Base-by-base conservation (phyloP, 495 filamentous ascomycete species). In the Penicillium crystallinum region DNA sequence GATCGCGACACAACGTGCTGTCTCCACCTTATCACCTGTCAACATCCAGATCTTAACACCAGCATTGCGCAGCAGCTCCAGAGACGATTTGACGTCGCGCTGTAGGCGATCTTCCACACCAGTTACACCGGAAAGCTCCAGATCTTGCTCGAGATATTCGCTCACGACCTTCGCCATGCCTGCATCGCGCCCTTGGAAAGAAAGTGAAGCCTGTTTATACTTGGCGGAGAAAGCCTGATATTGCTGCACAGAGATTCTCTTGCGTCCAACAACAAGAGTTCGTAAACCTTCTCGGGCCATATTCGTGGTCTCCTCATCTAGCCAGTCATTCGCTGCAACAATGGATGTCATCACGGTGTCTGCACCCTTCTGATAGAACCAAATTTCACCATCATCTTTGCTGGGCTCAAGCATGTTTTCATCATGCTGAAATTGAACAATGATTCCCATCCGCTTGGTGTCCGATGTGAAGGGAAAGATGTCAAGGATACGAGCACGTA, bases 31-130 rank as follows among this genome's bases (percentile, higher is more conserved):
- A 75, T 99, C 95, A 27, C 95, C 95, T 0, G 95, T 99, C 60
- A 99, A 75, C 95, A 99, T 99, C 95, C 95, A 99, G 49, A 97
- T 96, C 71, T 96, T 97, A 64, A 99, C 89, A n/a, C 95, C 95
- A 8, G 95, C 95, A 65, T 99, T 97, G 53, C 95, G 88, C 37
- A 99, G 83, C 12, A 97, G 78, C 63, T 99, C 95, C 6, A 99
- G 79, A 1, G 88, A 92, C 3, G 91, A 86, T 63, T 97, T 97
- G 62, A 99, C 95, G 70, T 96, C 90, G 46, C 82, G 81, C 65
- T 99, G 95, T 19, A 99, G 76, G 54, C 95, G 95, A 66, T 99
- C 95, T 66, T 99, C 95, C 1, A 99, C 95, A 49, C 95, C 95
- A 1, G 95, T 99, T 12, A 99, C 91, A 11, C 95, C 95, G 2